Evolutionary conservation across 208 protist genomes (phyloP), one percentile per base, ranked within the genome.

Genomic region (Angomonas ambiguus): DNA sequence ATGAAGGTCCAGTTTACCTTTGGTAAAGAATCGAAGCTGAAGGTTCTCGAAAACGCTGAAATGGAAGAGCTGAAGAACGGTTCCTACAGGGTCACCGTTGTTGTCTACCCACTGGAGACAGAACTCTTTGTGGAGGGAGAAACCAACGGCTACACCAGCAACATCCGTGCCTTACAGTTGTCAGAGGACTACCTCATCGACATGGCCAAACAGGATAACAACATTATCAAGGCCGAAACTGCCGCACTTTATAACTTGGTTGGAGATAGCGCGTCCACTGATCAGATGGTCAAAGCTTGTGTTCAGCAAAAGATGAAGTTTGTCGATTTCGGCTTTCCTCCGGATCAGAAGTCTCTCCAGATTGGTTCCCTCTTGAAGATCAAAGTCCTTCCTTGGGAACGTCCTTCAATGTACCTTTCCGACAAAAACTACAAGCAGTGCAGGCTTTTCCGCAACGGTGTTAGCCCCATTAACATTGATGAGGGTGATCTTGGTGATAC

Each of bases 101-200:
- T 81, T 58, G 79, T 92, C 31, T 86, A 94, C 69, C 88, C 88
- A 18, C 71, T 70, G n/a, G 79, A 91, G 62, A 94, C 84, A 16
- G 78, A 84, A 62, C 71, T 77, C 66, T 94, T 92, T 63, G 41
- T 94, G 22, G 62, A 80, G 45, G 88, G 88, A 24, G 71, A 13
- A 11, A 72, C 72, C 27, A 88, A 85, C 64, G 83, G 88, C 22
- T 81, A 76, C 71, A 89, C 73, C 55, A 88, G 82, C 77, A 87
- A 81, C 35, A 65, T 88, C 53, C 69, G 71, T 53, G 83, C 80
- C 24, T 32, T 82, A 61, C 80, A 80, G 22, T 68, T 90, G 4
- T 74, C 76, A 1, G 82, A 85, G n/a, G 80, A 82, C n/a, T 88
- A 90, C 67, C 79, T 80, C 62, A 45, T n/a, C 11, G 38, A 45